These are phyloP conservation scores for Eurotiales sp. DNA, from an alignment of 2,329 filamentous ascomycete genomes.

Conservation along the genomic window DNA sequence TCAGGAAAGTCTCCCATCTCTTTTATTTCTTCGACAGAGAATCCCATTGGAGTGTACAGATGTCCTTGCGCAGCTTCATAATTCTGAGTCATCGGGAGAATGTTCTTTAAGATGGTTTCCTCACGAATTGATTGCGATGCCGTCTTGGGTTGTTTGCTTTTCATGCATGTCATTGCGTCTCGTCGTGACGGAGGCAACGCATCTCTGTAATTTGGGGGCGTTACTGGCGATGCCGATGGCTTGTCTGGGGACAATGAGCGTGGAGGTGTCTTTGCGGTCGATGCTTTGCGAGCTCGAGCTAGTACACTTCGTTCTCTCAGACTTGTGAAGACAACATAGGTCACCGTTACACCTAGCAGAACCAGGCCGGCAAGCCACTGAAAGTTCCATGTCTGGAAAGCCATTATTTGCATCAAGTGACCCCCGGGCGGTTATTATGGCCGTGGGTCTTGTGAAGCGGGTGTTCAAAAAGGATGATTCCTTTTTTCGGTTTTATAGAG, in stretches of 20 bases:
- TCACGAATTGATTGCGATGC: constrained; percentile 25
- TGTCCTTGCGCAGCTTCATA: constrained; percentile 33
- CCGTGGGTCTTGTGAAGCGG: not conserved
- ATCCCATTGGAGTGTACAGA: constrained; percentile 62
- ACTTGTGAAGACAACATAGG: constrained; percentile 27
- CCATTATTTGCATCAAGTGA: not conserved
- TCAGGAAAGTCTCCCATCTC: constrained; percentile 73
- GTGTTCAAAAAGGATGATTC: not conserved
- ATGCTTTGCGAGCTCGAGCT: constrained; percentile 40
- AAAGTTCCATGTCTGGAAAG: not conserved
- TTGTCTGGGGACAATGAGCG: constrained; percentile 50
- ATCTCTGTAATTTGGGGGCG: constrained; percentile 39
- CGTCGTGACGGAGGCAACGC: constrained; percentile 53
- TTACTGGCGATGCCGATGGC: constrained; percentile 22
- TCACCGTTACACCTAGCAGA: constrained; percentile 20
- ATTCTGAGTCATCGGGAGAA: constrained; percentile 41
- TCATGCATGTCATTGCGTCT: constrained; percentile 39
- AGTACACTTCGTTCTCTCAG: constrained; percentile 36
- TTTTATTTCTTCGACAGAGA: constrained; percentile 66
- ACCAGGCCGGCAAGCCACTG: constrained; percentile 23
- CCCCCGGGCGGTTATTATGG: not conserved
- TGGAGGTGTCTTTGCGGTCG: constrained; percentile 51
- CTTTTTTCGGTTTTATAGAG: not conserved
- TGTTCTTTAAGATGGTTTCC: constrained; percentile 28
- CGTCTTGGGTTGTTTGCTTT: constrained; percentile 17